Conservation (phyloP, 2,329 filamentous ascomycete genomes). For the Fusarium pseudocircinatum region DNA sequence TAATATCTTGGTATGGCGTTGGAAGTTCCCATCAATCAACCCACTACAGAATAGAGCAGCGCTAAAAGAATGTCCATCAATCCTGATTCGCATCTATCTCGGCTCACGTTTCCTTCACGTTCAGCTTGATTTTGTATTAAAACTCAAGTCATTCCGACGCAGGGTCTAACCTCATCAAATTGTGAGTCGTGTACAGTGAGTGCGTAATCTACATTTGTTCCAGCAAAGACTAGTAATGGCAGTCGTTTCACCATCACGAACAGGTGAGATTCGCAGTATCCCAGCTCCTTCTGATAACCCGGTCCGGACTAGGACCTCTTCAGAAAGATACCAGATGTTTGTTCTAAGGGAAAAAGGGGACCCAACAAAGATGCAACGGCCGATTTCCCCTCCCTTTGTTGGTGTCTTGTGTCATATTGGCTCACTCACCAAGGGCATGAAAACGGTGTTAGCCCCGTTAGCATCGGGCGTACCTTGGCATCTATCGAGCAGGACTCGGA, state of each 20-base stretch:
- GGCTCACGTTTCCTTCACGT: neutral
- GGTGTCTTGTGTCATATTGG: slow-evolving; percentile 18
- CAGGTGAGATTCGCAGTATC: neutral
- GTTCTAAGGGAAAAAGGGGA: neutral
- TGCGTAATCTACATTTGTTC: neutral
- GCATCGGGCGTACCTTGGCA: slow-evolving; percentile 16
- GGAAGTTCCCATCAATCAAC: neutral
- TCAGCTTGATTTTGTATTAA: neutral
- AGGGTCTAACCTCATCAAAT: neutral
- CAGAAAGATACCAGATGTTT: neutral
- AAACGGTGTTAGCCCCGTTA: slow-evolving; percentile 14
- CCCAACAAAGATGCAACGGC: slow-evolving; percentile 5
- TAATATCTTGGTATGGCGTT: neutral
- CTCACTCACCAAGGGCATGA: slow-evolving; percentile 11
- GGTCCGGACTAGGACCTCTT: neutral
- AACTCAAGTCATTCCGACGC: neutral
- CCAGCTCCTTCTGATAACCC: neutral
- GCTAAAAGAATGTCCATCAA: neutral
- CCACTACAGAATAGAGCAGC: neutral
- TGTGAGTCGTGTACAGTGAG: neutral
- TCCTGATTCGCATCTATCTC: neutral
- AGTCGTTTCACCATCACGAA: neutral
- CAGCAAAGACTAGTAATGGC: neutral
- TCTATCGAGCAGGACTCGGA: slow-evolving; percentile 12
- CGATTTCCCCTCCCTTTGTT: neutral